Evolutionary conservation across 352 stramenopile genomes (phyloP), one percentile per base, ranked within the genome.

Genomic region (Phytopythium aichiense): DNA sequence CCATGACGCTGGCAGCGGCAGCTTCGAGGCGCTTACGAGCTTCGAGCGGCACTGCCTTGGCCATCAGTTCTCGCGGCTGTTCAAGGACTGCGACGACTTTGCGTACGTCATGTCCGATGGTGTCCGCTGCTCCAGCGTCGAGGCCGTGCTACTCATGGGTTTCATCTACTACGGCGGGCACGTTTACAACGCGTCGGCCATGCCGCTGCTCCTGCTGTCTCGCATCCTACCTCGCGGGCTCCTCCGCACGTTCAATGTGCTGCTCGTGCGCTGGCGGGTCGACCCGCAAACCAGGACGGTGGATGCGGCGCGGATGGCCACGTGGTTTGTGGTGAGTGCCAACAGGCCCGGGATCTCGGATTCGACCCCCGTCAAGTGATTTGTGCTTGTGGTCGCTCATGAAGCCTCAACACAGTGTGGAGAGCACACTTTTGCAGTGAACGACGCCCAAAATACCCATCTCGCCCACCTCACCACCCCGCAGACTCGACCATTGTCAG

Each of bases 271-370:
- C 4, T 74, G 67, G 64, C 67, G 57, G 46, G 48, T 71, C 13
- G 56, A 74, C 18, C 64, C 60, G n/a, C 51, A 66, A 0, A 40
- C 64, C 7, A 57, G 64, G 5, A 62, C 46, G 4, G 46, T 74
- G 25, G 62, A 56, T 4, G 56, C 69, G 13, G 40, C 64, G 16
- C 53, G 65, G 9, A 68, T 64, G 0, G 66, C 59, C 33, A 71
- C 64, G 7, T 74, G 67, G 67, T 71, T 64, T 31, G 65, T 60
- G 8, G 67, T 64, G 2, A 73, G 64, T n/a, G 64, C 63, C 37
- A 60, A 70, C 45, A 67, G 70, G 54, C 65, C 65, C 48, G 66
- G 53, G 60, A 63, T 68, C 23, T 68, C 64, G 4, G 56, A 70
- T n/a, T 59, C 67, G 20, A 15, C 33, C 4, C 50, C 50, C 25